These are phyloP conservation scores for Breynia disticha DNA, from an alignment of 441 rosid genomes.

Conservation along the genomic window DNA sequence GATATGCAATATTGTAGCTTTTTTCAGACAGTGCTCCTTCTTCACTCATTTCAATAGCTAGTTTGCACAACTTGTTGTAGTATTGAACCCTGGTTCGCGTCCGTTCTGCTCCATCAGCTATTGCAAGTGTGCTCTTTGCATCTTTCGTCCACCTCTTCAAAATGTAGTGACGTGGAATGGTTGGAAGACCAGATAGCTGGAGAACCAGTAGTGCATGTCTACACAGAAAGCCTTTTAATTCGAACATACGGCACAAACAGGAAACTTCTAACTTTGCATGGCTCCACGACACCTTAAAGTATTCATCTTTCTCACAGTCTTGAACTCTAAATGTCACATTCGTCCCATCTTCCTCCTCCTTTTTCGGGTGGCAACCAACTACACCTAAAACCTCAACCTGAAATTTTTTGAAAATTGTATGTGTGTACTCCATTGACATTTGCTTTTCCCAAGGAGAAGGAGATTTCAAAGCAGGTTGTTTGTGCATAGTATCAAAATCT, in stretches of 20 bases:
- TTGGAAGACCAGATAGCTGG: slow-evolving; percentile 65
- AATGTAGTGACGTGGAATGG: slow-evolving; percentile 60
- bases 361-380: slow-evolving; percentile 79
- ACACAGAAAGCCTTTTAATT: slow-evolving; percentile 74
- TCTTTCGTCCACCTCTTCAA: slow-evolving; percentile 78
- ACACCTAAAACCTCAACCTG: slow-evolving; percentile 75
- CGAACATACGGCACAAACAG: slow-evolving; percentile 65
- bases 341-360: slow-evolving; percentile 51
- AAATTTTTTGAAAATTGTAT: slow-evolving; percentile 63
- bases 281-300: slow-evolving; percentile 56
- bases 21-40: slow-evolving; percentile 73
- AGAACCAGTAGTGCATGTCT: slow-evolving; percentile 78
- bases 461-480: slow-evolving; percentile 68
- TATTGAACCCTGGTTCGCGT: slow-evolving; percentile 55
- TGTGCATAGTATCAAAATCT: slow-evolving; percentile 70
- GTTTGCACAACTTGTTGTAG: slow-evolving; percentile 57
- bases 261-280: slow-evolving; percentile 52
- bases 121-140: slow-evolving; percentile 42
- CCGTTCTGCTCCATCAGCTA: slow-evolving; percentile 40
- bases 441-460: slow-evolving; percentile 86
- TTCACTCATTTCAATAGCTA: slow-evolving; percentile 59
- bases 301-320: slow-evolving; percentile 64
- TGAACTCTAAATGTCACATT: slow-evolving; percentile 51
- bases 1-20: slow-evolving; percentile 44
- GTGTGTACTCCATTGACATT: slow-evolving; percentile 63